Conservation (phyloP, 1,284 basidiomycete genomes). For the Austroboletus niveus region DNA sequence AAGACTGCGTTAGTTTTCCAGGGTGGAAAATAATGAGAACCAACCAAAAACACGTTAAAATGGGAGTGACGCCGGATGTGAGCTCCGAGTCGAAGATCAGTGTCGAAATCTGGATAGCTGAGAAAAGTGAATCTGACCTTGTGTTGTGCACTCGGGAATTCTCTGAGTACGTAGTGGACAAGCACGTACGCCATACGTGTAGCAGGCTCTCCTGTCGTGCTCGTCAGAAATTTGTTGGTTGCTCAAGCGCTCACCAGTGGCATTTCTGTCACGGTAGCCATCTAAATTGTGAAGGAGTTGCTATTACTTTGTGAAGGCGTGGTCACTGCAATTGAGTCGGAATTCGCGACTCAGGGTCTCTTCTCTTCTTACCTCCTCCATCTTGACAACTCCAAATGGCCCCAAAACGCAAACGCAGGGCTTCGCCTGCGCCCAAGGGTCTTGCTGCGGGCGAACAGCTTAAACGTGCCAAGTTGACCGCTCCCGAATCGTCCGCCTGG, state of each 20-base stretch:
- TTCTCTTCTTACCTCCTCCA: constrained; percentile 6
- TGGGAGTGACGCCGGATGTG: constrained; percentile 81
- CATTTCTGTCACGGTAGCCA: constrained; percentile 57
- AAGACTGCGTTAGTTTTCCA: constrained; percentile 26
- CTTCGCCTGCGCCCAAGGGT: constrained; percentile 47
- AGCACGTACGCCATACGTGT: constrained; percentile 47
- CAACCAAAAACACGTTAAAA: constrained; percentile 87
- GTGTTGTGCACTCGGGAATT: constrained; percentile 37
- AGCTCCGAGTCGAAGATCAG: constrained; percentile 54
- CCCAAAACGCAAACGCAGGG: constrained; percentile 59
- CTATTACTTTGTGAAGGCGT: no score
- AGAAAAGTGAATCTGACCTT: constrained; percentile 46
- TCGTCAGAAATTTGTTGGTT: constrained; percentile 10
- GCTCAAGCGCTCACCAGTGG: constrained; percentile 68
- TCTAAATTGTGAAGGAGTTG: constrained; percentile 61
- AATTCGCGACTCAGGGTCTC: constrained; percentile 16
- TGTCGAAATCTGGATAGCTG: constrained; percentile 53
- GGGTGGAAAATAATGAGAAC: constrained; percentile 21
- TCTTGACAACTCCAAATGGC: constrained; percentile 42
- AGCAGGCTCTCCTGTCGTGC: constrained; percentile 56
- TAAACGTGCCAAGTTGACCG: constrained; percentile 52
- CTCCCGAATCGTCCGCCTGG: constrained; percentile 57
- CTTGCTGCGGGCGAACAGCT: constrained; percentile 58
- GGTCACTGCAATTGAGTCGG: no score
- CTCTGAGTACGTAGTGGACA: constrained; percentile 19